These are phyloP conservation scores for Ustilago trichophora DNA, from an alignment of 1,284 basidiomycete genomes.

Conservation along the genomic window DNA sequence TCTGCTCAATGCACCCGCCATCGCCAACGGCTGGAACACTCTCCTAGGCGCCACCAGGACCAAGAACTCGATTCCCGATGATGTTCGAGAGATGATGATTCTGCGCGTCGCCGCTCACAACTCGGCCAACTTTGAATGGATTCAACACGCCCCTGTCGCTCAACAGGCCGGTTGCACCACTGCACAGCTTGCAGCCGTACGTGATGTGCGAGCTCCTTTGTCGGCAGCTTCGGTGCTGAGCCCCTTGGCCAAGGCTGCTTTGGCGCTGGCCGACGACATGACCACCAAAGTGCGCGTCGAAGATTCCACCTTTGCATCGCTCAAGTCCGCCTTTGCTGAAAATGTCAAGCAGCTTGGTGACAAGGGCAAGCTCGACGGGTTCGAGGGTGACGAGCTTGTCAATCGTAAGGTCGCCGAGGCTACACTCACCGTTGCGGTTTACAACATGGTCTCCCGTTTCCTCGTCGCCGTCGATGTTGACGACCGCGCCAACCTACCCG, in stretches of 20 bases:
- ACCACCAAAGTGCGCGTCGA: slow-evolving; percentile 55
- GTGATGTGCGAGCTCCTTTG: slow-evolving; percentile 56
- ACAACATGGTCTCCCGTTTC: slow-evolving; percentile 69
- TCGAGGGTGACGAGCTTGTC: slow-evolving; percentile 38
- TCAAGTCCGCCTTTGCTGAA: slow-evolving; percentile 44
- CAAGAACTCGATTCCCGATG: slow-evolving; percentile 67
- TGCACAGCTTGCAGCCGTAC: slow-evolving; percentile 66
- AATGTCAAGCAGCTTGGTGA: slow-evolving; percentile 62
- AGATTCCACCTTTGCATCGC: slow-evolving; percentile 33
- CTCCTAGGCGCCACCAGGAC: slow-evolving; percentile 68
- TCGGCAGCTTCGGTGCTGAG: slow-evolving; percentile 34
- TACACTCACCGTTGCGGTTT: slow-evolving; percentile 67
- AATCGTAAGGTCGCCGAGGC: slow-evolving; percentile 67
- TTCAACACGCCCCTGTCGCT: slow-evolving; percentile 67
- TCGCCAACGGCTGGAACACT: slow-evolving; percentile 68
- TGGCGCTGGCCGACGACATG: slow-evolving; percentile 67
- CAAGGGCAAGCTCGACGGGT: slow-evolving; percentile 54
- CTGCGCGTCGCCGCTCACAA: slow-evolving; percentile 68
- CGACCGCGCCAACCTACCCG: slow-evolving; percentile 62
- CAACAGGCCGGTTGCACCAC: slow-evolving; percentile 66
- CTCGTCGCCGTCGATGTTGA: slow-evolving; percentile 68
- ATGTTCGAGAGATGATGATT: slow-evolving; percentile 69
- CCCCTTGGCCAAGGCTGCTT: slow-evolving; percentile 59
- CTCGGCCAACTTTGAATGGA: slow-evolving; percentile 68
- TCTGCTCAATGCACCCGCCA: slow-evolving; percentile 66